Base-by-base conservation (phyloP, 2,329 filamentous ascomycete species). In the Cladorrhinum sp. region DNA sequence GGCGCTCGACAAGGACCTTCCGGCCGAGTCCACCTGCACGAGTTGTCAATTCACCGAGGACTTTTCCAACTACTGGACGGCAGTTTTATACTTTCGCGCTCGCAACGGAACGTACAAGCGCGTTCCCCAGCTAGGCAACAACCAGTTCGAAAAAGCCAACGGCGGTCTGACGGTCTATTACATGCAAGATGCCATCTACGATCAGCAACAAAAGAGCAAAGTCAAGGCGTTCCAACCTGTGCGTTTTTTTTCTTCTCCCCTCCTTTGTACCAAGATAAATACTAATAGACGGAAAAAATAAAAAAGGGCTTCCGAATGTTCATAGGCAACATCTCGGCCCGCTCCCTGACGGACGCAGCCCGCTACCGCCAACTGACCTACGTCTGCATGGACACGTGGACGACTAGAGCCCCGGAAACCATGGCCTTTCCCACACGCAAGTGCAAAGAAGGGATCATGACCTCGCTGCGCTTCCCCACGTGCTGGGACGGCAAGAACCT, bases 181-280 rank as follows among this genome's bases (percentile, higher is more conserved):
- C 8, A 61, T 57, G 56, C 56, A 59, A 36, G 54, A 60, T 22
- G 58, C 58, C 18, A 60, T 60, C 23, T 60, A 60, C 0, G 54
- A 56, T 1, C 50, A 38, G 7, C 49, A 38, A 1, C 59, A 56
- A 32, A 57, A 54, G 22, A 57, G 53, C 25, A 70, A 73, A 59
- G 59, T 61, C 13, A 57, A 51, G 16, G 59, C 59, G 10, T 61
- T 61, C 54, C 49, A 57, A 32, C 59, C 59, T 12, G 59, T 71
- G 81, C 78, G 62, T 89, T 85, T 74, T n/a, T n/a, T n/a, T n/a
- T n/a, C n/a, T n/a, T n/a, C n/a, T 86, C 86, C 71, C 78, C 64
- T 68, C 20, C n/a, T 41, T 5, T 41, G 6, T 18, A n/a, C 6
- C 6, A 9, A 18, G 18, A n/a, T 51, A 16, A 1, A 5, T n/a